Evolutionary conservation across 306 rosid genomes (phyloP), one percentile per base, ranked within the genome.

Genomic region (Citrullus colocynthis): DNA sequence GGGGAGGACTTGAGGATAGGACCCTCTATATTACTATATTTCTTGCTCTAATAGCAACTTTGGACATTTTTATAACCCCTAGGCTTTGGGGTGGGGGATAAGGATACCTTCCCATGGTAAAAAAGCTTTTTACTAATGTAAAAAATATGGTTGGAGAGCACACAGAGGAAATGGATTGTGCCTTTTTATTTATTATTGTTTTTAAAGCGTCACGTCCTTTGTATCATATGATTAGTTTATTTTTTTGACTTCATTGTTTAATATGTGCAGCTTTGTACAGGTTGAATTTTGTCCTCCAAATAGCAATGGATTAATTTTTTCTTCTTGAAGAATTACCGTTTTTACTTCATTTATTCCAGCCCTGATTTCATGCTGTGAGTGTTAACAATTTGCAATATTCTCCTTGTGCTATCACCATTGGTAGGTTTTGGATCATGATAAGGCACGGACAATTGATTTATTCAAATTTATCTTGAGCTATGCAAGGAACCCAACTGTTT

Each of bases 381-480:
- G 17, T 60, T 8, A 44, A 28, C 63, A 39, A 12, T 41, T 77
- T 2, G 45, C 54, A 42, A 60, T 77, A 42, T 28, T 64, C 34
- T 18, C 44, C 48, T 52, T 30, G 36, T 66, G 32, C 42, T 62
- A 51, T 30, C 24, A 51, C 34, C 39, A n/a, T 57, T 56, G 67
- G 71, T 69, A 92, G 99, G 90, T 79, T 55, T 72, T 81, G 80
- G 96, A 88, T 48, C 74, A 86, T 79, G 86, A 88, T 84, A 85
- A 81, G 84, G 91, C 96, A 57, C 84, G 80, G 78, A 88, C 82
- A n/a, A 89, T 87, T 86, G 99, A 95, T 89, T 83, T 95, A 84
- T 92, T 95, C 96, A 95, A 86, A 83, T 90, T 78, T 86, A 63
- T 95, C 84, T 85, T 92, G 84, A 89, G 97, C 85, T 91, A 88